Percentiles rank a stretch among this genome's conserved stretches.
Evolutionary conservation across 768 basidiomycete genomes (phyloP).

Genomic region (Mycena kentingensis): DNA sequence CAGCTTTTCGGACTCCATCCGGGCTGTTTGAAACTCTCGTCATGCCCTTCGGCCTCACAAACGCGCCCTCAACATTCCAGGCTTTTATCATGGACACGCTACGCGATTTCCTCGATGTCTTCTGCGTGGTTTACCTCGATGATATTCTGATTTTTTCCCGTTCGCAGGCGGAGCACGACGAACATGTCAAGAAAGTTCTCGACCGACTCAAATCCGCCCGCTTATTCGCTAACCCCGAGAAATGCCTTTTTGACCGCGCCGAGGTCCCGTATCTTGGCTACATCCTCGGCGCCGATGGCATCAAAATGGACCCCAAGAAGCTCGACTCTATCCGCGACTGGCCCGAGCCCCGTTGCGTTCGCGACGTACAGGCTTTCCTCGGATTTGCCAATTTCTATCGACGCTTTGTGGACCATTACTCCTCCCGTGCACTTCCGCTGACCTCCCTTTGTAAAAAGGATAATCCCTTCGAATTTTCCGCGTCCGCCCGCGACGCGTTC

Average conservation of each 20-base stretch:
- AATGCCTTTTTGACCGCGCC: conserved; percentile 40
- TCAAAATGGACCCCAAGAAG: conserved; percentile 44
- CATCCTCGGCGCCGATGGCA: conserved; percentile 32
- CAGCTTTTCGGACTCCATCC: conserved; percentile 36
- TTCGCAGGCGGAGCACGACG: conserved; percentile 35
- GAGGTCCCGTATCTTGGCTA: conserved; percentile 46
- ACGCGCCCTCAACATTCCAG: conserved; percentile 46
- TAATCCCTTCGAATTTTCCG: conserved; percentile 20
- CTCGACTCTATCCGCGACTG: conserved; percentile 37
- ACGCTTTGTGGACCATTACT: conserved; percentile 37
- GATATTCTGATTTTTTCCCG: conserved; percentile 47
- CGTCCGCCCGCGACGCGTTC: conserved; percentile 24
- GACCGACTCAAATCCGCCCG: conserved; percentile 29
- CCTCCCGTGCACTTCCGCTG: conserved; percentile 33
- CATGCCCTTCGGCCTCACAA: conserved; percentile 41
- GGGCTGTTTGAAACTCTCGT: conserved; percentile 42
- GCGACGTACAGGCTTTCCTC: conserved; percentile 39
- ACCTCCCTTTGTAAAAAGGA: conserved; percentile 30
- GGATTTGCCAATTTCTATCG: conserved; percentile 43
- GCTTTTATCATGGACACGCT: conserved; percentile 44
- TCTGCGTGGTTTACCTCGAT: conserved; percentile 45
- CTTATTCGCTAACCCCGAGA: conserved; percentile 40
- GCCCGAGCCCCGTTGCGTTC: conserved; percentile 35
- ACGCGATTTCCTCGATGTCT: conserved; percentile 37
- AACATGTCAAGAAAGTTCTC: conserved; percentile 36